Percentiles rank a stretch among this genome's conserved stretches.
These are phyloP conservation scores for Licmophora abbreviata DNA, from an alignment of 108 stramenopile species.

Conservation along the genomic window DNA sequence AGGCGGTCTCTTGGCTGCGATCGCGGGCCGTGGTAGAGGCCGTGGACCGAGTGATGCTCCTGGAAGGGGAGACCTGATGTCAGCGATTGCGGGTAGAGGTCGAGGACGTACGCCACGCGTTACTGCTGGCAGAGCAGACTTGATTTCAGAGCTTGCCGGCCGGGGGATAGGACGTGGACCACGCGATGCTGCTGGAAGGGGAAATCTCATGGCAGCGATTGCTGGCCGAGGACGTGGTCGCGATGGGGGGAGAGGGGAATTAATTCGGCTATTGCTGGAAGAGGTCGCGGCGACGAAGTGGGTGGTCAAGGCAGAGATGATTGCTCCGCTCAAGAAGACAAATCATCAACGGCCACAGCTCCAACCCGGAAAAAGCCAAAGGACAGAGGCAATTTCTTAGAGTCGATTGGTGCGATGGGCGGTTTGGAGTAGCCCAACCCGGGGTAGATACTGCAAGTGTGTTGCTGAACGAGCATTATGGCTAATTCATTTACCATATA, in stretches of 20 bases:
- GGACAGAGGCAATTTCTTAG: no score
- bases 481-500: no score
- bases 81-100: conserved; percentile 9
- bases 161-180: not conserved
- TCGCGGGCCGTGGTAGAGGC: conserved; percentile 4
- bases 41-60: not conserved
- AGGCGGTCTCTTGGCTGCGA: not conserved
- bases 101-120: not conserved
- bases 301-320: not conserved
- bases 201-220: conserved; percentile 18
- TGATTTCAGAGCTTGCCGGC: conserved; percentile 9
- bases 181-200: not conserved
- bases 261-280: conserved; percentile 5
- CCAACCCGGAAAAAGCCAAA: no score
- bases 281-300: conserved; percentile 1
- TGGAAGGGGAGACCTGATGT: not conserved
- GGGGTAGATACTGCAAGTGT: no score
- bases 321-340: no score
- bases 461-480: no score
- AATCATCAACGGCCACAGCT: no score
- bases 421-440: no score
- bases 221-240: conserved; percentile 15
- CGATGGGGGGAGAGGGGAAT: conserved; percentile 13
- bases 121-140: not conserved
- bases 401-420: no score